Conservation (phyloP, 805 yeast species). For the Wickerhamomyces canadensis region DNA sequence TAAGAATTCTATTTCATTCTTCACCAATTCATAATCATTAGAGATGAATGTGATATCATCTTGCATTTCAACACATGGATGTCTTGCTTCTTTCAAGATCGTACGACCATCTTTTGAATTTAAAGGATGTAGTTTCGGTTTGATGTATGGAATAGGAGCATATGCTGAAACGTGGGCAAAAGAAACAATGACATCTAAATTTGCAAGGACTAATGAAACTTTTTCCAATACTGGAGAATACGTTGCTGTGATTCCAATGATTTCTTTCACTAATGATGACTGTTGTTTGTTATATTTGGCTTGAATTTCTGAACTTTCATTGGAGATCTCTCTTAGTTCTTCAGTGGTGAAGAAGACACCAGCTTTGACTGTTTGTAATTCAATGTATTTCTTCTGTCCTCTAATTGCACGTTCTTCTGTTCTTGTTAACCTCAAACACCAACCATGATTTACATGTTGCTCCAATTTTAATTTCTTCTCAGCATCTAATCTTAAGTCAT, state of each 20-base stretch:
- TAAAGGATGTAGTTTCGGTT: constrained; percentile 63
- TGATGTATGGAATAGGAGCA: constrained; percentile 77
- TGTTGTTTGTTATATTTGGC: constrained; percentile 72
- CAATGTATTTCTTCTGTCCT: constrained; percentile 52
- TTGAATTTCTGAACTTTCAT: constrained; percentile 51
- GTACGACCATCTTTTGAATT: constrained; percentile 41
- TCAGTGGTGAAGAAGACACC: constrained; percentile 89
- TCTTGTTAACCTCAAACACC: constrained; percentile 92
- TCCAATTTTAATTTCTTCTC: constrained; percentile 89
- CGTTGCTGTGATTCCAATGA: constrained; percentile 73
- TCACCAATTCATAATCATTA: constrained; percentile 71
- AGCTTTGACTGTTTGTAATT: constrained; percentile 87
- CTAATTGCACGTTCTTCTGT: constrained; percentile 81
- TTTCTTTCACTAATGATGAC: constrained; percentile 72
- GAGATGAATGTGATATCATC: constrained; percentile 88
- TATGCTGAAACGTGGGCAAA: constrained; percentile 81
- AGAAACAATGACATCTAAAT: constrained; percentile 75
- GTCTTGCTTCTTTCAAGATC: constrained; percentile 71
- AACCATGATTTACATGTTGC: constrained; percentile 81
- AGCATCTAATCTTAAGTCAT: constrained; percentile 72
- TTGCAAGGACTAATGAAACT: constrained; percentile 57
- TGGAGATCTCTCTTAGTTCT: constrained; percentile 53
- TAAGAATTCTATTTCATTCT: constrained; percentile 57
- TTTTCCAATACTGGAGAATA: constrained; percentile 75
- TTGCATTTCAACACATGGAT: constrained; percentile 91